phyloP scores from a whole-genome alignment of 2,329 filamentous ascomycete genomes.

The Colletotrichum siamense region DNA sequence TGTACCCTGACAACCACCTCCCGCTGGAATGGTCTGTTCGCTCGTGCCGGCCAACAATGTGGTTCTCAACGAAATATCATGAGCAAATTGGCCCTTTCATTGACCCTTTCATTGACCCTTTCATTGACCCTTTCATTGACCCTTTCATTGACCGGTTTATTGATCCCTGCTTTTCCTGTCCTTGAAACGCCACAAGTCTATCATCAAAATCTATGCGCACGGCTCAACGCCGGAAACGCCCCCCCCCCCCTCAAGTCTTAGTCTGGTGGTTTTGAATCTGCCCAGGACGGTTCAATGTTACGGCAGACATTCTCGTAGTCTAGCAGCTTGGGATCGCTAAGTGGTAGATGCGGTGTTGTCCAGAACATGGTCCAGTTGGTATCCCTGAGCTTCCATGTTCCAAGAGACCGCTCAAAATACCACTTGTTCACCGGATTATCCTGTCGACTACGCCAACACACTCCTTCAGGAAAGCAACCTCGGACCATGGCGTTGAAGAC shows the following conservation, averaged over 20 bases:
- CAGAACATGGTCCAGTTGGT: slow-evolving; percentile 98
- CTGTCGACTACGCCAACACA: slow-evolving; percentile 90
- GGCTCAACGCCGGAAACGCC: neutral
- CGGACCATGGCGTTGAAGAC: slow-evolving; percentile 96
- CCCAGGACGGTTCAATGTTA: slow-evolving; percentile 67
- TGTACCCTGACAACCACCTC: neutral
- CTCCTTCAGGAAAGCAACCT: slow-evolving; percentile 84
- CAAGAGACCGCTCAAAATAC: slow-evolving; percentile 93
- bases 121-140: neutral
- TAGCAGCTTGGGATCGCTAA: slow-evolving; percentile 58
- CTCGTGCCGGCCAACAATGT: neutral
- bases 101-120: no score
- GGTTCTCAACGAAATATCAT: neutral
- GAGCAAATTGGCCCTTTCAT: neutral
- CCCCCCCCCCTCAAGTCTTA: neutral
- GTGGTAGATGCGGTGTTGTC: slow-evolving; percentile 75
- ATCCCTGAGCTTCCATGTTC: slow-evolving; percentile 81
- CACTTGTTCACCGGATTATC: slow-evolving; percentile 98
- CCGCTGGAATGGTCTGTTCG: neutral
- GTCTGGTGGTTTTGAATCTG: slow-evolving; percentile 52
- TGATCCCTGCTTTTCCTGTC: neutral
- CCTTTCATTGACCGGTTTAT: no score
- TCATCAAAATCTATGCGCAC: neutral
- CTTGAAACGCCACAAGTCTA: neutral
- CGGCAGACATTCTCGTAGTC: slow-evolving; percentile 82